Base-by-base conservation (phyloP, 495 filamentous ascomycete species). In the Neurospora intermedia region DNA sequence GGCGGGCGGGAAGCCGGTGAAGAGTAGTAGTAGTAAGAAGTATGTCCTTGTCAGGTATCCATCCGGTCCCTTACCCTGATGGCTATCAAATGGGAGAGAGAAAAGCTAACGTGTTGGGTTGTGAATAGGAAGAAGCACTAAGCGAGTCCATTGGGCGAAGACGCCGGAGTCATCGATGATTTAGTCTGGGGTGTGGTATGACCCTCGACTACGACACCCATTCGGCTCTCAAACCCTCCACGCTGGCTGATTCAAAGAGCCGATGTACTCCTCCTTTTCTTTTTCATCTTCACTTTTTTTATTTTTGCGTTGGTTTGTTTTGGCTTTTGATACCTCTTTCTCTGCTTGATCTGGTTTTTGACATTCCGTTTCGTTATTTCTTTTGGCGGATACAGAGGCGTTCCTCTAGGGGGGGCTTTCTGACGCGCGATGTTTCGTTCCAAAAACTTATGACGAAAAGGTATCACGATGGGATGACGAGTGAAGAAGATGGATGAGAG, bases 11-110 rank as follows among this genome's bases (percentile, higher is more conserved):
- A 70, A 76, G 39, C 41, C 78, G 23, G 81, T 82, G 75, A 41
- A 73, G 48, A 81, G 77, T 71, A 75, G 72, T 46, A 70, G 76
- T 46, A 70, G 76, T 69, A 82, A 81, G 73, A 82, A 81, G 80
- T 82, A 75, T 54, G 80, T 79, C 62, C 40, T 66, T 66, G 54
- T 66, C 16, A 66, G 54, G 54, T 66, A 59, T 54, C 46, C 20
- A 13, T 54, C 20, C 46, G 8, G 20, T 27, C 48, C 48, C 6
- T 16, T 6, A 31, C 48, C 48, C 23, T 43, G 18, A 8, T 46
- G 43, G 40, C 11, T 41, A 41, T 41, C 8, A 41, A 9, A 41
- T 10, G 9, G 40, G 40, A 10, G 40, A 35, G 39, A 46, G 69
- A 13, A 40, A 35, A 10, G 43, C 70, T 71, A 62, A 62, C 23